These are phyloP conservation scores for Fomes fomentarius DNA, from an alignment of 1,284 basidiomycete species.

Conservation along the genomic window DNA sequence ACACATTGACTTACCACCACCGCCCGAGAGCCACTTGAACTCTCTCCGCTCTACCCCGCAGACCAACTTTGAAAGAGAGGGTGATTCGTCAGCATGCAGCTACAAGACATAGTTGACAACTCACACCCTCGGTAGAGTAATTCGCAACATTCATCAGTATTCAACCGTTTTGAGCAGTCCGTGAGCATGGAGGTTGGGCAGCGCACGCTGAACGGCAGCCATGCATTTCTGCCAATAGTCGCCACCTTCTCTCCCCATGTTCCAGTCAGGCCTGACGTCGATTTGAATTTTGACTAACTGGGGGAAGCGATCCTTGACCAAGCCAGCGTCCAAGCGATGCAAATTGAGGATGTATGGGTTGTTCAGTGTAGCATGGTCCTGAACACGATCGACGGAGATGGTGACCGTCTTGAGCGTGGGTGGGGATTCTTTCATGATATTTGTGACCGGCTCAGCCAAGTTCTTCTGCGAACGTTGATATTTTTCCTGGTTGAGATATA, in stretches of 20 bases:
- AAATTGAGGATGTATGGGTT: neutral
- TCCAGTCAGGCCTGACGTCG: neutral
- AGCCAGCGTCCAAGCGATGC: neutral
- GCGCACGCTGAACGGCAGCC: neutral
- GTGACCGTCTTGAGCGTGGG: neutral
- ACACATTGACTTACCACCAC: no score
- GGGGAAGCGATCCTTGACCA: neutral
- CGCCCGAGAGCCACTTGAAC: no score
- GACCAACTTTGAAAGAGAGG: no score
- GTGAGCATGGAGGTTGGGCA: neutral
- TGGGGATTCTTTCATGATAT: neutral
- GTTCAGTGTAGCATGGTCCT: neutral
- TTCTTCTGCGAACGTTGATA: neutral
- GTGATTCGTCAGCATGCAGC: no score
- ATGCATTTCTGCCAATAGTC: neutral
- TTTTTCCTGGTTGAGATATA: neutral
- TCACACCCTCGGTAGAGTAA: no score
- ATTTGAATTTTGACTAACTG: neutral
- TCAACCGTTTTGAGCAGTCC: neutral
- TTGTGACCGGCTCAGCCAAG: neutral
- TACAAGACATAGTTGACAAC: no score
- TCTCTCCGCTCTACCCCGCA: no score
- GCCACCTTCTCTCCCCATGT: neutral
- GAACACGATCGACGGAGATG: neutral
- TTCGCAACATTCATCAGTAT: no score